These are phyloP conservation scores for sorghum (Sorghum bicolor) DNA, from an alignment of 176 grass and related monocot genomes.

Conservation along the genomic window DNA sequence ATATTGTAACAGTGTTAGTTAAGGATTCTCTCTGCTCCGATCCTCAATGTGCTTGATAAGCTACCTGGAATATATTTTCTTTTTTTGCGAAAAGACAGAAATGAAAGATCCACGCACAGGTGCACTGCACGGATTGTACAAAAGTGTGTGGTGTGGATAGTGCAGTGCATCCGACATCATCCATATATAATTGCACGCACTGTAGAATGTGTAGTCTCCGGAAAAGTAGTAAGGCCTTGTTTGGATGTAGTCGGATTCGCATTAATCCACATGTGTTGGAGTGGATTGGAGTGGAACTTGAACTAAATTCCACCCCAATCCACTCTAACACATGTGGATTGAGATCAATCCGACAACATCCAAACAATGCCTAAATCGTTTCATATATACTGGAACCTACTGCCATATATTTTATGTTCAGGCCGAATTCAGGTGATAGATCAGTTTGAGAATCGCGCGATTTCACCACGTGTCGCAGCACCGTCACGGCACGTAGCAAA, in stretches of 20 bases:
- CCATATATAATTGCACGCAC: not conserved
- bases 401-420: not conserved
- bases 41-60: conserved; percentile 42
- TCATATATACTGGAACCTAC: not conserved
- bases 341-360: too few relatives aligned
- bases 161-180: conserved; percentile 1
- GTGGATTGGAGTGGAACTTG: too few relatives aligned
- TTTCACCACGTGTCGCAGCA: not conserved
- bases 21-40: conserved; percentile 16
- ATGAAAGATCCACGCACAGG: not conserved
- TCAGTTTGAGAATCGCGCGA: not conserved
- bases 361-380: too few relatives aligned
- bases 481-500: not conserved
- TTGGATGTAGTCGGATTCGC: too few relatives aligned
- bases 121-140: not conserved
- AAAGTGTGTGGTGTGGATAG: not conserved
- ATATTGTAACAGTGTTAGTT: not conserved
- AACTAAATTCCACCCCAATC: too few relatives aligned
- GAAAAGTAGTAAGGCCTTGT: not conserved
- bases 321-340: too few relatives aligned
- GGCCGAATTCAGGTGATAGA: not conserved
- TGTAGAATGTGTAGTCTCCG: not conserved
- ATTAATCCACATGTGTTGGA: too few relatives aligned
- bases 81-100: conserved; percentile 5
- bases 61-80: conserved; percentile 55